Evolutionary conservation across 2,329 filamentous ascomycete genomes (phyloP).

Genomic region (Blastomyces gilchristii): DNA sequence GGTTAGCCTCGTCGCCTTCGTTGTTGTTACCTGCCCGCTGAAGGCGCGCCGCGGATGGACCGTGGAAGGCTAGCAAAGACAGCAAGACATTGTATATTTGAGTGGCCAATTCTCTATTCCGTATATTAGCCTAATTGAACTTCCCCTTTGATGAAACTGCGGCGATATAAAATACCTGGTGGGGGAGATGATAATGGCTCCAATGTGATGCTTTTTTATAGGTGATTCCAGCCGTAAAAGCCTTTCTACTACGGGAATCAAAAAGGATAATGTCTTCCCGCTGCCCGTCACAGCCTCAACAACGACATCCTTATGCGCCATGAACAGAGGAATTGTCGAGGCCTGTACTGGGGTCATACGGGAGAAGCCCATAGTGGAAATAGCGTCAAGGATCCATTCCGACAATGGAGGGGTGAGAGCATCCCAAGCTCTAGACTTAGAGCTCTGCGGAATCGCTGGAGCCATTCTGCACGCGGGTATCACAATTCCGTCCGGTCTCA

Average conservation of each 20-base stretch:
- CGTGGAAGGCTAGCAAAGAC: constrained; percentile 72
- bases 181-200: constrained; percentile 82
- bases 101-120: constrained; percentile 65
- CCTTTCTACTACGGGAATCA: constrained; percentile 74
- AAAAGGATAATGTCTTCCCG: constrained; percentile 78
- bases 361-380: constrained; percentile 71
- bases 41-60: constrained; percentile 52
- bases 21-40: constrained; percentile 34
- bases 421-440: constrained; percentile 52
- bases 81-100: constrained; percentile 79
- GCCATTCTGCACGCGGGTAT: background rate
- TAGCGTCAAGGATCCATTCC: constrained; percentile 77
- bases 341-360: constrained; percentile 94
- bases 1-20: constrained; percentile 15
- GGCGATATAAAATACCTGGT: constrained; percentile 45
- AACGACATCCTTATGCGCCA: constrained; percentile 83
- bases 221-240: constrained; percentile 70
- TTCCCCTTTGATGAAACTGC: background rate
- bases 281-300: constrained; percentile 88
- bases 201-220: constrained; percentile 80
- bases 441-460: constrained; percentile 3
- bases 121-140: constrained; percentile 10
- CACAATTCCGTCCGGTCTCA: background rate
- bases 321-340: constrained; percentile 77
- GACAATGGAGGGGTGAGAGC: constrained; percentile 59